Base-by-base conservation (phyloP, 2,329 filamentous ascomycete genomes). In the Aspergillus hiratsukae region DNA sequence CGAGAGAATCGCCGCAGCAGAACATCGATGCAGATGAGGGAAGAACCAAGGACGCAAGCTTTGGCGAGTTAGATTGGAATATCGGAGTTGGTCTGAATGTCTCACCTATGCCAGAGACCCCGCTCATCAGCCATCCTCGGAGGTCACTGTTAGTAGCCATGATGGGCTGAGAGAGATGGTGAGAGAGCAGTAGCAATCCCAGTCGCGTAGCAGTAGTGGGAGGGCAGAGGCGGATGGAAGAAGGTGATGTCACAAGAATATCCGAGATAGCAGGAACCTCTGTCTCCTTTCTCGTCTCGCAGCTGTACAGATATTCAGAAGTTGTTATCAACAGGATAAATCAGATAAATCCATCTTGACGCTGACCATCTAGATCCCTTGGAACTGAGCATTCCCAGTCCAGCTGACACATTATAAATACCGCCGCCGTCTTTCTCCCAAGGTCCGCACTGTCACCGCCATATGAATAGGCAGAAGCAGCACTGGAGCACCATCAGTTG, bases 81-180 rank as follows among this genome's bases (percentile, higher is more conserved):
- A 52, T 57, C 29, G 35, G 35, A 54, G 17, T 19, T 4, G 14
- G 23, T 14, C 14, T 35, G 43, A 19, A 11, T 23, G 8, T 68
- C 72, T 61, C 74, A 87, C 85, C 85, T 69, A 91, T 86, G 69
- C 91, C 96, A 74, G 92, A 90, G 62, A 91, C 80, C 68, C 82
- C 87, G 61, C 84, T 81, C 89, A 97, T 90, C 65, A 97, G 87
- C 93, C 93, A 97, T 67, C 94, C 93, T 61, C 91, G 85, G 61
- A 87, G 87, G 78, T 97, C 93, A 78, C 93, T 94, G 71, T 86
- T 82, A 62, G 88, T 69, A 55, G 67, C 72, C 80, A 82, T 78
- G 56, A 55, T 66, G 48, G 51, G 60, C 49, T 49, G 52, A 55
- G 54, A n/a, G 51, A 58, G 55, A n/a, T 52, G 17, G 37, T 23